Conservation (phyloP, 257 asterid genomes). For the Lantana camara region DNA sequence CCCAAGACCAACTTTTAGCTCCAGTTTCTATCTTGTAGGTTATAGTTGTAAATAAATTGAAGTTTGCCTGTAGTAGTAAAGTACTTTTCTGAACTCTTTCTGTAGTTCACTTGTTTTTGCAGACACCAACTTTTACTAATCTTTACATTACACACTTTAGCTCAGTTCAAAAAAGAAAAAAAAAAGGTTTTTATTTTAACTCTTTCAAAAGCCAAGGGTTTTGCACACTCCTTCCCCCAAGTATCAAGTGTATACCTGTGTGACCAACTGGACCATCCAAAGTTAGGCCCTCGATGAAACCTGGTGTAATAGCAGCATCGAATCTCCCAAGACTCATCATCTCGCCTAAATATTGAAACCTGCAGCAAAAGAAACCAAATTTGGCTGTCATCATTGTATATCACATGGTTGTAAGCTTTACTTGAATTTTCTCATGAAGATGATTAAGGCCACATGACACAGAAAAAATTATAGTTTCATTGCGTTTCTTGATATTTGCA, state of each 20-base stretch:
- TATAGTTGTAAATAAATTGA: no score
- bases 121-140: no score
- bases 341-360: constrained; percentile 95
- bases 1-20: no score
- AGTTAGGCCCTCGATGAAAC: constrained; percentile 78
- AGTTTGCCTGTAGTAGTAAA: no score
- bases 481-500: neutral
- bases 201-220: neutral
- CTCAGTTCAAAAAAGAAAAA: no score
- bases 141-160: no score
- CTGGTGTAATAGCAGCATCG: constrained; percentile 90
- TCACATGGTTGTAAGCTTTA: neutral
- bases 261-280: constrained; percentile 92
- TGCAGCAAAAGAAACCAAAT: constrained; percentile 31
- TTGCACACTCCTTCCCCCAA: no score
- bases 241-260: no score
- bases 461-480: neutral
- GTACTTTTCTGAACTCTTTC: no score
- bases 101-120: no score
- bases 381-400: constrained; percentile 5
- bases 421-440: neutral
- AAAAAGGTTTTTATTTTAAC: neutral
- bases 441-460: neutral
- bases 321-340: constrained; percentile 95
- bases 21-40: no score